Conservation (phyloP, 441 rosid genomes). For the Daphne laureola region DNA sequence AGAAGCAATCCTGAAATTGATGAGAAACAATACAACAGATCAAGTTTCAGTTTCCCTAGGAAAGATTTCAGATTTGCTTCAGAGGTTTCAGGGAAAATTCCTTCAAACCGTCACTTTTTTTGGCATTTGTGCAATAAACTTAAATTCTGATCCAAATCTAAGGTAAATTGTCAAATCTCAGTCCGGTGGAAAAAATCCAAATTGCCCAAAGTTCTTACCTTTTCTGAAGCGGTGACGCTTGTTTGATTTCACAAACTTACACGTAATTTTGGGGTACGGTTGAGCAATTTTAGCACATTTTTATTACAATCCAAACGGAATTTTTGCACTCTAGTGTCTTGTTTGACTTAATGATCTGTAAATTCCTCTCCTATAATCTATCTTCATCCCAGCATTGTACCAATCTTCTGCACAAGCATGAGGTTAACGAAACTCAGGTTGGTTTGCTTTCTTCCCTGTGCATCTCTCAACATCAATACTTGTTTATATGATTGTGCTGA, state of each 20-base stretch:
- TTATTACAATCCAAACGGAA: slow-evolving; percentile 9
- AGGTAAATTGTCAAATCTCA: slow-evolving; percentile 19
- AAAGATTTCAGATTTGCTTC: slow-evolving; percentile 4
- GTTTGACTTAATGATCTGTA: slow-evolving; percentile 2
- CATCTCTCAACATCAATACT: background rate
- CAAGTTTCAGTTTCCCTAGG: slow-evolving; percentile 24
- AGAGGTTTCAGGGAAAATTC: background rate
- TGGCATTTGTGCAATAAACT: slow-evolving; percentile 16
- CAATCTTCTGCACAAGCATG: background rate
- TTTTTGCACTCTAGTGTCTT: slow-evolving; percentile 8
- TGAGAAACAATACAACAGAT: slow-evolving; percentile 14
- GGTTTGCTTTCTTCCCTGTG: background rate
- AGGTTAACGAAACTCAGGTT: background rate
- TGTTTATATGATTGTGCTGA: background rate
- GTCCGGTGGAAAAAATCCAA: slow-evolving; percentile 7
- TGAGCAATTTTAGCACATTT: slow-evolving; percentile 15
- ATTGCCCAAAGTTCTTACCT: slow-evolving; percentile 19
- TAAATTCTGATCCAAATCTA: slow-evolving; percentile 17
- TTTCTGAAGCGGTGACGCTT: slow-evolving; percentile 16
- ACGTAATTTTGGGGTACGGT: slow-evolving; percentile 27
- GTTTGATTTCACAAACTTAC: slow-evolving; percentile 15
- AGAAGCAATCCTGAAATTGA: slow-evolving; percentile 18
- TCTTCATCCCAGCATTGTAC: background rate
- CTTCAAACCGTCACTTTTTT: slow-evolving; percentile 11
- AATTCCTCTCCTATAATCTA: background rate